Percentiles rank a stretch among this genome's conserved stretches.
Evolutionary conservation across 805 yeast genomes (phyloP).

Genomic region (Starmerella powellii): DNA sequence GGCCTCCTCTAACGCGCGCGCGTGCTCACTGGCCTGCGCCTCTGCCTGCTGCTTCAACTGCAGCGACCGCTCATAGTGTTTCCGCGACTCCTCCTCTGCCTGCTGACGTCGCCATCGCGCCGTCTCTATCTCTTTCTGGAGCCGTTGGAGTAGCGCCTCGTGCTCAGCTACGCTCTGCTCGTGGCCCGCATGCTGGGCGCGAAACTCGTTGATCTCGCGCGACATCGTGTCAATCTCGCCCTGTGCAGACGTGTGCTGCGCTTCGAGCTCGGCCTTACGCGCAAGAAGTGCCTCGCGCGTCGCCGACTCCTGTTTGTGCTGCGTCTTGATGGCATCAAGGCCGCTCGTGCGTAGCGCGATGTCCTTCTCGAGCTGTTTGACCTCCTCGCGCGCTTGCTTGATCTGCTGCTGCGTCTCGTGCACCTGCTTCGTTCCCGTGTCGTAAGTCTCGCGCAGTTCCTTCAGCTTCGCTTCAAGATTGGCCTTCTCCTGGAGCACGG

Average conservation of each 20-base stretch:
- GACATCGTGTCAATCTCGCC: conserved; percentile 1
- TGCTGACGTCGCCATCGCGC: conserved; percentile 9
- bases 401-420: conserved; percentile 54
- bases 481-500: conserved; percentile 50
- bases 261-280: conserved; percentile 20
- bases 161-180: conserved; percentile 12
- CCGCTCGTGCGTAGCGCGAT: conserved; percentile 22
- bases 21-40: conserved; percentile 5
- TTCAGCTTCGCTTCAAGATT: conserved; percentile 63
- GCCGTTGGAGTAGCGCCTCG: conserved; percentile 1
- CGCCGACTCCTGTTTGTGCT: conserved; percentile 13
- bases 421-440: conserved; percentile 65
- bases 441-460: conserved; percentile 57
- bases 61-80: conserved; percentile 11
- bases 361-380: conserved; percentile 23
- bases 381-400: conserved; percentile 47
- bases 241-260: conserved; percentile 18
- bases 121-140: conserved; percentile 10
- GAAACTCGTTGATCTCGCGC: background rate
- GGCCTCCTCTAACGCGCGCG: conserved; percentile 11
- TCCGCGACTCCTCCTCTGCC: conserved; percentile 17
- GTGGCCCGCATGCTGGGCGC: conserved; percentile 15
- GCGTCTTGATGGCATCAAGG: conserved; percentile 21
- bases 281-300: conserved; percentile 2
- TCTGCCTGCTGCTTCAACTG: conserved; percentile 12